Evolutionary conservation across 768 basidiomycete species (phyloP).

Genomic region (Tricholoma saponaceum): DNA sequence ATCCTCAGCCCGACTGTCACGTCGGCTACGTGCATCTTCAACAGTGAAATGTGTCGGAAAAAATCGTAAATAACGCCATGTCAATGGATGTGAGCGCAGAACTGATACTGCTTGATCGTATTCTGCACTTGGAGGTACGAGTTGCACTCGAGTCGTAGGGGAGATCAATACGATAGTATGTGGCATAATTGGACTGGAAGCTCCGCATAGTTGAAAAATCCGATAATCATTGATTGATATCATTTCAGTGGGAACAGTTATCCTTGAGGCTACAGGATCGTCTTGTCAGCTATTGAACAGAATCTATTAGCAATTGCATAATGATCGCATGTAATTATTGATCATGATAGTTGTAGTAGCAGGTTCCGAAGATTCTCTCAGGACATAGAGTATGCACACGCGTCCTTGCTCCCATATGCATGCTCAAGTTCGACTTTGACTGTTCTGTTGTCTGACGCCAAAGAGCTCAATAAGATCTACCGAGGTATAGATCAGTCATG

Average conservation of each 20-base stretch:
- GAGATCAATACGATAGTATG: conserved; percentile 25
- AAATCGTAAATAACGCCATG: conserved; percentile 33
- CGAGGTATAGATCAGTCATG: background rate
- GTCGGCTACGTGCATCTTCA: conserved; percentile 30
- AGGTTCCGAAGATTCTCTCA: too few species aligned
- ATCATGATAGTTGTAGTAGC: too few species aligned
- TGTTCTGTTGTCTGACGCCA: conserved; percentile 33
- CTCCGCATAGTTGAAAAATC: too few species aligned
- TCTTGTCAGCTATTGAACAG: too few species aligned
- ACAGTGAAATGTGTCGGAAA: conserved; percentile 31
- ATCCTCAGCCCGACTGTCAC: conserved; percentile 32
- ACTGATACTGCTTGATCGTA: conserved; percentile 32
- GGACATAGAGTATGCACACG: background rate
- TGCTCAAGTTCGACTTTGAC: background rate
- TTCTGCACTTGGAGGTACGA: conserved; percentile 27
- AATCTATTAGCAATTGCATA: too few species aligned
- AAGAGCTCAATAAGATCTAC: conserved; percentile 61
- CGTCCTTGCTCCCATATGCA: background rate
- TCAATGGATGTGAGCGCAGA: conserved; percentile 35
- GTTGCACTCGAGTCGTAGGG: conserved; percentile 28
- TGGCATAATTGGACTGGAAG: conserved; percentile 6
- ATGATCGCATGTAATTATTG: too few species aligned
- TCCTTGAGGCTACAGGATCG: too few species aligned
- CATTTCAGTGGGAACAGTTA: too few species aligned
- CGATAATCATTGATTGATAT: too few species aligned